A percentile compares a stretch with the other conserved stretches of the same genome.
phyloP scores from a whole-genome alignment of 257 asterid genomes.

The Striga asiatica region DNA sequence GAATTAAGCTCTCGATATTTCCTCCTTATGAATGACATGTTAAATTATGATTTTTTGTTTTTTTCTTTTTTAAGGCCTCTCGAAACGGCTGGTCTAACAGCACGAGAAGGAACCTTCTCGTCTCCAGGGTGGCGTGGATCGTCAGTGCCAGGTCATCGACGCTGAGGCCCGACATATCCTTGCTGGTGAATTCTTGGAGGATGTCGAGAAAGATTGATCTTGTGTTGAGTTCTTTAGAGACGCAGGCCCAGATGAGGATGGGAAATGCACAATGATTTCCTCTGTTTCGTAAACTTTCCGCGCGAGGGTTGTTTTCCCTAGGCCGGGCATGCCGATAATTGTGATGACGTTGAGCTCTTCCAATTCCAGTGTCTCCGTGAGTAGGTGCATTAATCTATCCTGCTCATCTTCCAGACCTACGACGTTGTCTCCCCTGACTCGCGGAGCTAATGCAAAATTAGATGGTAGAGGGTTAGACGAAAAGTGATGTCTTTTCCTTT shows the following conservation, averaged over 20 bases:
- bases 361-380: neutral
- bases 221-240: slow-evolving; percentile 6
- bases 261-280: neutral
- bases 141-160: neutral
- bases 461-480: too few species aligned
- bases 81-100: slow-evolving; percentile 23
- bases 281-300: neutral
- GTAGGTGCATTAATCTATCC: neutral
- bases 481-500: too few species aligned
- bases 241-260: neutral
- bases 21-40: too few species aligned
- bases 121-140: neutral
- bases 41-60: too few species aligned
- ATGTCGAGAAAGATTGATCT: slow-evolving; percentile 11
- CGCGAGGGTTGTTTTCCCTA: slow-evolving; percentile 13
- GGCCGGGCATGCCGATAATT: too few species aligned
- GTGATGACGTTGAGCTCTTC: neutral
- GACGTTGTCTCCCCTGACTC: neutral
- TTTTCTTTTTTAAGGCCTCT: too few species aligned
- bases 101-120: slow-evolving; percentile 15
- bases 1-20: too few species aligned
- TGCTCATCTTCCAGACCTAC: slow-evolving; percentile 1
- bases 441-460: neutral
- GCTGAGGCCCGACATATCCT: neutral
- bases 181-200: neutral